These are phyloP conservation scores for Coemansia sp. DNA, from an alignment of 192 early-diverging fungal species.

Conservation along the genomic window DNA sequence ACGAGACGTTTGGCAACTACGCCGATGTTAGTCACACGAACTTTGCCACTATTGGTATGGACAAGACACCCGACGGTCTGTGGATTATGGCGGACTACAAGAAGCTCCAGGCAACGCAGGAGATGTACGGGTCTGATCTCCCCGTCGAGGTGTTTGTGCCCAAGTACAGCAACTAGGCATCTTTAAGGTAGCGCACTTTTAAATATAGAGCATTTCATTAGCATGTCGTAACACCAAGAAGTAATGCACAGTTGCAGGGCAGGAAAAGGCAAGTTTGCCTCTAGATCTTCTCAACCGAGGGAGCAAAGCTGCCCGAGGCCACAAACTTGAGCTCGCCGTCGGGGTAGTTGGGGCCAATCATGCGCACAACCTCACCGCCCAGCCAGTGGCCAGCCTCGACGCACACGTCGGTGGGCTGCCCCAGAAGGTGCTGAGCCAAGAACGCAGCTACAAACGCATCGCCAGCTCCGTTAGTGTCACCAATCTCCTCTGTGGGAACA, in stretches of 20 bases:
- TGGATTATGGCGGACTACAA: constrained; percentile 10
- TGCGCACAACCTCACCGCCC: constrained; percentile 82
- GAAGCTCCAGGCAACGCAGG: constrained; percentile 12
- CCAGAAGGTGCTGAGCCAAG: constrained; percentile 78
- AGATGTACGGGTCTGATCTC: background rate
- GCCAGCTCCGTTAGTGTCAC: constrained; percentile 97
- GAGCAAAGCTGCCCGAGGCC: constrained; percentile 27
- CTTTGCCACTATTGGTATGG: constrained; percentile 1
- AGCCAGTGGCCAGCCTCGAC: constrained; percentile 90
- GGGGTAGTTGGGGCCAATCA: constrained; percentile 74
- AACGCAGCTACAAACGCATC: constrained; percentile 97
- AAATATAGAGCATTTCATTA: background rate
- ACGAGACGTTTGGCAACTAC: background rate
- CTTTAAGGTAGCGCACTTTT: background rate
- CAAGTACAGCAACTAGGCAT: constrained; percentile 4
- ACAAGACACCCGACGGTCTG: constrained; percentile 11
- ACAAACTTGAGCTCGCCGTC: constrained; percentile 49
- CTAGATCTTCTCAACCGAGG: constrained; percentile 38
- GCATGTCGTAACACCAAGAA: background rate
- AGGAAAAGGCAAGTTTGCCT: background rate
- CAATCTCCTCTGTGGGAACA: constrained; percentile 68
- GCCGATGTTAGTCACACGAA: background rate
- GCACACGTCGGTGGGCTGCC: constrained; percentile 60
- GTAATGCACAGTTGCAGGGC: background rate
- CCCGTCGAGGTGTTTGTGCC: constrained; percentile 1